Conservation (phyloP, 306 rosid species). For the Quercus alba region DNA sequence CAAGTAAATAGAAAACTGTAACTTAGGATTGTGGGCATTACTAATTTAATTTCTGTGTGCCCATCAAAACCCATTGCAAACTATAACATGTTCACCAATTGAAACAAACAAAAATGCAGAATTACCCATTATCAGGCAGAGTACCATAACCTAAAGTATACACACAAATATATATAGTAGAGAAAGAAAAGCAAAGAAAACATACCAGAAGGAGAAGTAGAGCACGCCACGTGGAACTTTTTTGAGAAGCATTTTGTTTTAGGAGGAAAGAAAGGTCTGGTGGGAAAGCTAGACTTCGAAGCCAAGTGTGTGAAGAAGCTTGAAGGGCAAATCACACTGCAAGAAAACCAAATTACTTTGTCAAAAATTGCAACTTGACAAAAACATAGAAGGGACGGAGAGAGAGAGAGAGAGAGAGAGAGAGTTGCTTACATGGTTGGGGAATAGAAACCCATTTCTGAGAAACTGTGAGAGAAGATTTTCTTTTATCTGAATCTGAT, state of each 20-base stretch:
- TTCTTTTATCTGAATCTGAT: too few species aligned
- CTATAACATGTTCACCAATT: not conserved
- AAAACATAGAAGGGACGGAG: not conserved
- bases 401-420: constrained; percentile 19
- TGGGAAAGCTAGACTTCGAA: constrained; percentile 15
- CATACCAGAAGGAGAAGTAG: constrained; percentile 58
- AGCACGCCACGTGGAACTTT: constrained; percentile 48
- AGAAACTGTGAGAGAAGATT: not conserved
- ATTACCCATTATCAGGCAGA: not conserved
- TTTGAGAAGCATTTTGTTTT: constrained; percentile 19
- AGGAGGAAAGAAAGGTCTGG: constrained; percentile 24
- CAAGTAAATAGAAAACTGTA: not conserved
- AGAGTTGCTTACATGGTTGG: constrained; percentile 40
- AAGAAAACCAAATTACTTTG: constrained; percentile 7
- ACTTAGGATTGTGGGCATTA: not conserved
- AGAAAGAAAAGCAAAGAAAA: not conserved
- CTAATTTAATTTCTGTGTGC: not conserved
- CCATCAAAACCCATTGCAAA: not conserved
- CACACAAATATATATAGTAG: not conserved
- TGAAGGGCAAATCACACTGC: constrained; percentile 44
- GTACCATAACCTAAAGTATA: not conserved
- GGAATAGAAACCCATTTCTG: constrained; percentile 50
- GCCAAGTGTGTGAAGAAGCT: constrained; percentile 43
- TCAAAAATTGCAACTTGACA: constrained; percentile 7
- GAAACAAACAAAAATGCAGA: constrained; percentile 3